These are phyloP conservation scores for Acanthamoeba healyi DNA, from an alignment of 208 protist genomes.

Conservation along the genomic window DNA sequence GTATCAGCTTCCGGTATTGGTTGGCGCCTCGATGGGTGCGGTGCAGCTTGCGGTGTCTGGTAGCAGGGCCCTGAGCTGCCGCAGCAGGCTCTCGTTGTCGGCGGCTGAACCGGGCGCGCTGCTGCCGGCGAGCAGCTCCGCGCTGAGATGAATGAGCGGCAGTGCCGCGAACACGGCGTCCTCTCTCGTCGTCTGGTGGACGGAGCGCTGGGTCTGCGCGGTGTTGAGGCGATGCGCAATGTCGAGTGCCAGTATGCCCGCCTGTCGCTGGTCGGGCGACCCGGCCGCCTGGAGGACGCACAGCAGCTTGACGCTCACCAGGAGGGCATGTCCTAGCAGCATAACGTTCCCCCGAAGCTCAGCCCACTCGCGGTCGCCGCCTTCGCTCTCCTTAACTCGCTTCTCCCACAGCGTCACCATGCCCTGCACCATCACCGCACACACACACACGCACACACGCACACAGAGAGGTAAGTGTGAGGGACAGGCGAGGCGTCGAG, in stretches of 20 bases:
- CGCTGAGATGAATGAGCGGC: neutral
- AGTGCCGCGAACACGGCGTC: neutral
- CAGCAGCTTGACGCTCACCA: constrained; percentile 30
- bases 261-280: neutral
- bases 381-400: neutral
- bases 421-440: neutral
- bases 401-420: neutral
- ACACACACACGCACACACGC: too few species aligned
- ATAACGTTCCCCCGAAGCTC: neutral
- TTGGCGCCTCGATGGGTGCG: too few species aligned
- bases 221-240: neutral
- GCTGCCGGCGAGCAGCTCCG: neutral
- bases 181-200: neutral
- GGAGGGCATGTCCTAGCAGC: neutral
- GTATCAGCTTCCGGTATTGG: too few species aligned
- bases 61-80: neutral
- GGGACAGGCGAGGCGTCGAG: neutral
- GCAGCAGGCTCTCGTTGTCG: neutral
- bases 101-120: neutral
- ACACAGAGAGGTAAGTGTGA: neutral
- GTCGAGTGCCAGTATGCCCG: neutral
- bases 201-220: neutral
- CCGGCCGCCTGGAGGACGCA: neutral
- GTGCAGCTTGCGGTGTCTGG: neutral
- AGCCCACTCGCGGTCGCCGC: neutral